Percentiles rank a stretch among this genome's conserved stretches.
These are phyloP conservation scores for Hypoxylon cercidicola DNA, from an alignment of 495 filamentous ascomycete species.

Conservation along the genomic window DNA sequence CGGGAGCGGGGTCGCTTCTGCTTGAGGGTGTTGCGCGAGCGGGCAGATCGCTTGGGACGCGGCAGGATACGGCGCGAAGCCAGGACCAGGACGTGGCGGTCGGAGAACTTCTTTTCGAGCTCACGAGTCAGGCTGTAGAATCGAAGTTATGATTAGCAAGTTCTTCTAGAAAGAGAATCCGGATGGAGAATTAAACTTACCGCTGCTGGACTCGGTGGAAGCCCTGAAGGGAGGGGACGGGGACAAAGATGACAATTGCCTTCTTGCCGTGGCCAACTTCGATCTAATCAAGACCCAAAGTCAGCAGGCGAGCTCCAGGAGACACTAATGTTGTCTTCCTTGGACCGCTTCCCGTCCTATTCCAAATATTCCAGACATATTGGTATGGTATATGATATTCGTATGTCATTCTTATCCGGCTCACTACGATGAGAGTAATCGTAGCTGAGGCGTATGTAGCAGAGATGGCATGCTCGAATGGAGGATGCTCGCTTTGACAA, in stretches of 20 bases:
- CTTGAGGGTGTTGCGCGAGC: constrained; percentile 89
- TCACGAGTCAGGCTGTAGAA: constrained; percentile 88
- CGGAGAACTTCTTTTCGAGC: constrained; percentile 99
- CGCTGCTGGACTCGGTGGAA: constrained; percentile 99
- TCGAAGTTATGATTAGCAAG: constrained; percentile 38
- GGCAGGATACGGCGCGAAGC: constrained; percentile 98
- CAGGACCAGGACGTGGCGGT: constrained; percentile 99
- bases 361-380: constrained; percentile 55
- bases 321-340: constrained; percentile 51
- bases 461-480: constrained; percentile 24
- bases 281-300: constrained; percentile 80
- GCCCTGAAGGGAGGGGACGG: constrained; percentile 91
- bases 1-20: constrained; percentile 98
- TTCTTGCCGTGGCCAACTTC: constrained; percentile 99
- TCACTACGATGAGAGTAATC: constrained; percentile 22
- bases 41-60: constrained; percentile 94
- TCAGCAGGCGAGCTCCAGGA: constrained; percentile 73
- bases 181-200: constrained; percentile 65
- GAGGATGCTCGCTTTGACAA: constrained; percentile 20
- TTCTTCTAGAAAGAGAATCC: neutral
- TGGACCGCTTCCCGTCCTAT: constrained; percentile 79
- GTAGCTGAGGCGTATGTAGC: constrained; percentile 32
- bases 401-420: constrained; percentile 35
- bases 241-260: constrained; percentile 99
- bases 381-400: constrained; percentile 40